Percentiles rank a stretch among this genome's conserved stretches.
phyloP scores from a whole-genome alignment of 148 eudicot genomes.

The Chenopodium berlandieri region DNA sequence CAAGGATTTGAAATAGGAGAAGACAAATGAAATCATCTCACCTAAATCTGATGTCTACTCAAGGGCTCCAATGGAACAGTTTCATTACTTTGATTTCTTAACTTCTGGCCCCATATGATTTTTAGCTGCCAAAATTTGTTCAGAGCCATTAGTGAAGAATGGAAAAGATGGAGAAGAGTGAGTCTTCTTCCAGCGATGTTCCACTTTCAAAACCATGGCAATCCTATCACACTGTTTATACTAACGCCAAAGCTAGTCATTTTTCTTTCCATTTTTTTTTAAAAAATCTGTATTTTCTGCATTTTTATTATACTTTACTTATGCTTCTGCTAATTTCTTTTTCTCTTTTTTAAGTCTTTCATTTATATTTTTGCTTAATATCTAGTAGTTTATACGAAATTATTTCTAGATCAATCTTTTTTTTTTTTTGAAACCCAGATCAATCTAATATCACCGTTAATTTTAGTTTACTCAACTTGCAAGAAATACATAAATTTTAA shows the following conservation, averaged over 20 bases:
- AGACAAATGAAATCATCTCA: conserved; percentile 51
- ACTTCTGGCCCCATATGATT: too few relatives aligned
- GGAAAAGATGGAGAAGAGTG: conserved; percentile 14
- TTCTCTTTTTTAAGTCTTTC: too few relatives aligned
- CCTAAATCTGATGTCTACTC: conserved; percentile 17
- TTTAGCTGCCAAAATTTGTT: too few relatives aligned
- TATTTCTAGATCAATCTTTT: background rate
- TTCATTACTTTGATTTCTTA: background rate
- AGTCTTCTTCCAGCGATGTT: conserved; percentile 29
- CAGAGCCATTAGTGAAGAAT: background rate
- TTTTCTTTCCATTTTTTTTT: background rate
- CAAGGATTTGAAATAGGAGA: conserved; percentile 60
- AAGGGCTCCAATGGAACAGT: conserved; percentile 55
- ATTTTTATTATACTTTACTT: too few relatives aligned
- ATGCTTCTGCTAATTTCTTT: background rate
- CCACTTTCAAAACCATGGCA: conserved; percentile 73
- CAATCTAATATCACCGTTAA: background rate
- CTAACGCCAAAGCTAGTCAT: conserved; percentile 94
- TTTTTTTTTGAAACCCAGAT: background rate
- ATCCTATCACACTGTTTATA: conserved; percentile 80
- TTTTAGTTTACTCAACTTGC: too few relatives aligned
- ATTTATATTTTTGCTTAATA: too few relatives aligned
- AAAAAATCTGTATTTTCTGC: background rate
- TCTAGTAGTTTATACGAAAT: background rate
- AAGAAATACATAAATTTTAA: too few relatives aligned